These are phyloP conservation scores for Candida sonorensis DNA, from an alignment of 805 yeast species.

Conservation along the genomic window DNA sequence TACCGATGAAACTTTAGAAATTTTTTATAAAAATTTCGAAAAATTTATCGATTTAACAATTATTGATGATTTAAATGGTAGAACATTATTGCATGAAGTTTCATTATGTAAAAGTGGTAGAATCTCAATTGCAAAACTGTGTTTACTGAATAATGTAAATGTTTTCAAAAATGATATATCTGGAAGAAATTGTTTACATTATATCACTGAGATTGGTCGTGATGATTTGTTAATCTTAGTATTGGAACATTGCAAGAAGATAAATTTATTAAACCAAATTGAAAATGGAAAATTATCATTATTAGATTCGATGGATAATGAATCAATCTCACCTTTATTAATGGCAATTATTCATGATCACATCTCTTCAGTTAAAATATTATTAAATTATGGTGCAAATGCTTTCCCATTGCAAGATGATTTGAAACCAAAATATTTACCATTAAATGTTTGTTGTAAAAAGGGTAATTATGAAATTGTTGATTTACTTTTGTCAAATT, in stretches of 20 bases:
- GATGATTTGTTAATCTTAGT: slow-evolving; percentile 33
- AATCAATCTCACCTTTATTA: slow-evolving; percentile 75
- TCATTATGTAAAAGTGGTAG: slow-evolving; percentile 26
- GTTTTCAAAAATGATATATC: slow-evolving; percentile 46
- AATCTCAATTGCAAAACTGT: slow-evolving; percentile 20
- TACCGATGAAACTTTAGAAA: slow-evolving; percentile 51
- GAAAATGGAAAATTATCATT: slow-evolving; percentile 12
- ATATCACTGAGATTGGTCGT: slow-evolving; percentile 63
- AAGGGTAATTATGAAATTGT: slow-evolving; percentile 71
- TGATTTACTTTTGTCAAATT: slow-evolving; percentile 44
- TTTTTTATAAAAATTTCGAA: slow-evolving; percentile 40
- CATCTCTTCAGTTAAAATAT: slow-evolving; percentile 42
- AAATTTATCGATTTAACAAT: slow-evolving; percentile 54
- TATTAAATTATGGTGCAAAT: slow-evolving; percentile 44
- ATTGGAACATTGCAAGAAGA: slow-evolving; percentile 28
- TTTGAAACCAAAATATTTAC: slow-evolving; percentile 57
- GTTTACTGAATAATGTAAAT: slow-evolving; percentile 19
- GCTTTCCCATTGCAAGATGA: slow-evolving; percentile 43
- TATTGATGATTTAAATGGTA: slow-evolving; percentile 65
- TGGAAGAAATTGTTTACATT: slow-evolving; percentile 82
- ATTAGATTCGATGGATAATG: slow-evolving; percentile 57
- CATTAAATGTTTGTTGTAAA: slow-evolving; percentile 83
- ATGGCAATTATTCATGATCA: slow-evolving; percentile 70
- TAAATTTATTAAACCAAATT: no score
- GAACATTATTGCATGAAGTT: slow-evolving; percentile 72